phyloP scores from a whole-genome alignment of 345 rosid genomes.

The Eucalyptus dawsonii region DNA sequence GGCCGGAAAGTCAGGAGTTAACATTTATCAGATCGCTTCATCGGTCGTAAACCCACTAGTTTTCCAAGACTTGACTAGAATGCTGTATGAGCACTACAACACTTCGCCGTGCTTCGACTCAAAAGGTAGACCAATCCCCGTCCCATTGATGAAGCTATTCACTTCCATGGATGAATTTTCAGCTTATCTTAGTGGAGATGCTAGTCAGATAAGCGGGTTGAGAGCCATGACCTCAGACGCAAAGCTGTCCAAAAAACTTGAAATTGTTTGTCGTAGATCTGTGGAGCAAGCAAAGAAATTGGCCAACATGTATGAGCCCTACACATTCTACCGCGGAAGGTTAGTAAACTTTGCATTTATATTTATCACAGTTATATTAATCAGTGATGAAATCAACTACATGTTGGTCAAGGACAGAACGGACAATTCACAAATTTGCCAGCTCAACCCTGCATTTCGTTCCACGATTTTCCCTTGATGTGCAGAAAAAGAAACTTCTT shows the following conservation, averaged over 20 bases:
- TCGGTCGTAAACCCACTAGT: constrained; percentile 76
- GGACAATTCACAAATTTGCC: neutral
- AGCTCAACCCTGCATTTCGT: neutral
- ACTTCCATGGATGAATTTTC: constrained; percentile 69
- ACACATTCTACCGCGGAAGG: constrained; percentile 89
- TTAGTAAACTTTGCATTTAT: neutral
- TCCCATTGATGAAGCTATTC: constrained; percentile 74
- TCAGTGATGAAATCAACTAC: neutral
- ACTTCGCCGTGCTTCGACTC: constrained; percentile 59
- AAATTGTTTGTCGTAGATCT: constrained; percentile 54
- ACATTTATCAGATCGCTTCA: constrained; percentile 81
- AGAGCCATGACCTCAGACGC: constrained; percentile 14
- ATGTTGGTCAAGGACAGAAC: neutral
- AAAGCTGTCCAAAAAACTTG: constrained; percentile 45
- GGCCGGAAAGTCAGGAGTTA: constrained; percentile 46
- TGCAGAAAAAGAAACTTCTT: neutral
- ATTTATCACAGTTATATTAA: neutral
- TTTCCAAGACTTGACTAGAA: constrained; percentile 44
- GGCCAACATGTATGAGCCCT: constrained; percentile 79
- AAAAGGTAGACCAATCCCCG: constrained; percentile 59
- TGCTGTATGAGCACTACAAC: constrained; percentile 67
- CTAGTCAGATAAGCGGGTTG: constrained; percentile 28
- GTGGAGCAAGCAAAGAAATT: constrained; percentile 77
- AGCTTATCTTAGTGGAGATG: constrained; percentile 57
- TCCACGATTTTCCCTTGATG: neutral